These are phyloP conservation scores for Hysterium pulicare DNA, from an alignment of 2,329 filamentous ascomycete genomes.

Conservation along the genomic window DNA sequence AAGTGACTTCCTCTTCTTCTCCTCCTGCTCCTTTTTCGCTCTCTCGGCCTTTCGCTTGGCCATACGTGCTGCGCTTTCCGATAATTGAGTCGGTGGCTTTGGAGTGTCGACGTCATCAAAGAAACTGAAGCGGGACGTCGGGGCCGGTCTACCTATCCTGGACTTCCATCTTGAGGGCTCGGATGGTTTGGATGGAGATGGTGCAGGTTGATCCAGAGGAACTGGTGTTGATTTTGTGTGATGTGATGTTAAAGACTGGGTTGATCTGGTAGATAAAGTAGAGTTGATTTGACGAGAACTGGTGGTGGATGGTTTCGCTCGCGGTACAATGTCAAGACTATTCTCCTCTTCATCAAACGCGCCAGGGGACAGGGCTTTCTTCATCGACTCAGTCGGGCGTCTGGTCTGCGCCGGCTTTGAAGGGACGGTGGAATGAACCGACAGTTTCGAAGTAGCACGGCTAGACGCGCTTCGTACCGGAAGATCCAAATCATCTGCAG, in stretches of 20 bases:
- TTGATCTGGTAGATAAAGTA: slow-evolving; percentile 2
- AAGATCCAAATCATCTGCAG: neutral
- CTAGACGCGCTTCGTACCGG: neutral
- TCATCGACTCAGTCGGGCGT: too few relatives aligned
- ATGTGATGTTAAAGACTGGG: slow-evolving; percentile 2
- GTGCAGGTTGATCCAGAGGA: neutral
- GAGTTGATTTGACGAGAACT: too few relatives aligned
- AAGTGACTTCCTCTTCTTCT: slow-evolving; percentile 21
- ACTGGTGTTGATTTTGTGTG: slow-evolving; percentile 1
- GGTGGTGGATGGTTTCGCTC: too few relatives aligned
- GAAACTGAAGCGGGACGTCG: slow-evolving; percentile 5
- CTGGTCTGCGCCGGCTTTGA: too few relatives aligned
- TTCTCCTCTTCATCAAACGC: too few relatives aligned
- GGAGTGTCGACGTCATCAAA: slow-evolving; percentile 11
- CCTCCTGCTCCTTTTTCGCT: slow-evolving; percentile 18
- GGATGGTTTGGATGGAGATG: neutral
- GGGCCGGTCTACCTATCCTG: slow-evolving; percentile 2
- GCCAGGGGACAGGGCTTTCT: too few relatives aligned
- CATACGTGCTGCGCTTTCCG: slow-evolving; percentile 24
- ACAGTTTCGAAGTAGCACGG: too few relatives aligned
- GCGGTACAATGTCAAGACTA: too few relatives aligned
- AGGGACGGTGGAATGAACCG: too few relatives aligned
- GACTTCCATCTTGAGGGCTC: neutral
- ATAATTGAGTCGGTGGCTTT: slow-evolving; percentile 7
- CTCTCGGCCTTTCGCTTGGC: slow-evolving; percentile 28